These are phyloP conservation scores for Hyaloscypha hepaticicola DNA, from an alignment of 495 filamentous ascomycete species.

Conservation along the genomic window DNA sequence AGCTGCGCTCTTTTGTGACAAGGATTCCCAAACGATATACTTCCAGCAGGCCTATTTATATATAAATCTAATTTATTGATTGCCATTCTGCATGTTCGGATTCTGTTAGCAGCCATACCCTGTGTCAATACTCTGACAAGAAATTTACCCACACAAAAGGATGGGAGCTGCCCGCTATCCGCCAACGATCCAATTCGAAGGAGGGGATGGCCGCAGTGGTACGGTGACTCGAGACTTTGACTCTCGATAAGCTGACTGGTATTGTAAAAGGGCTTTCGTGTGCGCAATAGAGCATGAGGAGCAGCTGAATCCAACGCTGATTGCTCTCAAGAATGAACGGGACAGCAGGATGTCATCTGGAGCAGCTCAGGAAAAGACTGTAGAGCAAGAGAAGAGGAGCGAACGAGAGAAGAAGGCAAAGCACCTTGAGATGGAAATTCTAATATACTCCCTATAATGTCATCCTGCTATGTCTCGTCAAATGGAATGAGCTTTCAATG, in stretches of 20 bases:
- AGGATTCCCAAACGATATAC: no score
- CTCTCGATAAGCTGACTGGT: constrained; percentile 15
- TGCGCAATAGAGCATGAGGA: background rate
- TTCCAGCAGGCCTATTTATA: no score
- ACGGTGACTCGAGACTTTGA: constrained; percentile 16
- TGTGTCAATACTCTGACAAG: no score
- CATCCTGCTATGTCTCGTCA: background rate
- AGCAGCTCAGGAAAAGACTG: background rate
- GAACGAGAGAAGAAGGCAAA: background rate
- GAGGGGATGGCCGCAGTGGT: constrained; percentile 24
- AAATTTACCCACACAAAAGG: constrained; percentile 57
- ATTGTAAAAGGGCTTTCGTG: background rate
- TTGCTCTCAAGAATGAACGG: background rate
- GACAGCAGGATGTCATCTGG: background rate
- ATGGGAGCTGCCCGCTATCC: constrained; percentile 50
- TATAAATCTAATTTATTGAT: no score
- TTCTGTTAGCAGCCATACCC: constrained; percentile 68
- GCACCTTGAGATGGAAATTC: background rate
- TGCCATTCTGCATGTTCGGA: no score
- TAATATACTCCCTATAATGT: background rate
- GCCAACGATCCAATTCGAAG: constrained; percentile 18
- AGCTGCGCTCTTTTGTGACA: no score
- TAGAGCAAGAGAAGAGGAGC: background rate
- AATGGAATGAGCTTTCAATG: no score
- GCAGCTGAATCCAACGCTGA: background rate